A percentile compares a stretch with the other conserved stretches of the same genome.
Evolutionary conservation across 345 rosid species (phyloP).

Genomic region (Viola odorata): DNA sequence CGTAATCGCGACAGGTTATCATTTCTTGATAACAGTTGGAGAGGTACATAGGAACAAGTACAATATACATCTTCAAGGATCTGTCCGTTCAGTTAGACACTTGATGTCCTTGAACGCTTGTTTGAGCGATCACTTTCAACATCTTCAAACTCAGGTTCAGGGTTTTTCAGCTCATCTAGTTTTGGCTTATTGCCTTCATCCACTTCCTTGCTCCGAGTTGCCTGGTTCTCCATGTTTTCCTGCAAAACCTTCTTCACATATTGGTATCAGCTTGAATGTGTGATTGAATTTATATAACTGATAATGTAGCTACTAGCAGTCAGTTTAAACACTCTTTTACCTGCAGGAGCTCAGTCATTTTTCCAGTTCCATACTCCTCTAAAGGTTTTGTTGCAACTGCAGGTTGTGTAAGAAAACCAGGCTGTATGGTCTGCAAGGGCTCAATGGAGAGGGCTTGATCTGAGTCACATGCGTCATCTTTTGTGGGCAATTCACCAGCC

Average conservation of each 20-base stretch:
- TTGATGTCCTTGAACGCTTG: constrained; percentile 1
- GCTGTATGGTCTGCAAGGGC: constrained; percentile 56
- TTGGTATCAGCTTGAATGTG: background rate
- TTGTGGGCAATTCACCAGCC: constrained; percentile 10
- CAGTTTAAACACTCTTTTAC: constrained; percentile 24
- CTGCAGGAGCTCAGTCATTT: constrained; percentile 87
- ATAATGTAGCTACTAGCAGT: background rate
- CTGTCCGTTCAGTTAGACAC: background rate
- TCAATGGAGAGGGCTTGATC: constrained; percentile 59
- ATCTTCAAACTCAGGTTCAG: constrained; percentile 10
- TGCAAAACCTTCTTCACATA: constrained; percentile 61
- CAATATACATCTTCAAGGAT: background rate
- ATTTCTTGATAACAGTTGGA: background rate
- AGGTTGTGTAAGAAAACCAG: constrained; percentile 28
- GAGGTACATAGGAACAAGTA: background rate
- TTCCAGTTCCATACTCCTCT: constrained; percentile 56
- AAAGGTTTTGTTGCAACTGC: constrained; percentile 39
- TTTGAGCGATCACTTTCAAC: constrained; percentile 8
- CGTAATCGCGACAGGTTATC: background rate
- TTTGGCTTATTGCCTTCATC: constrained; percentile 6
- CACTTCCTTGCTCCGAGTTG: constrained; percentile 19
- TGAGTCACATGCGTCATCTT: constrained; percentile 18
- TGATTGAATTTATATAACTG: no score
- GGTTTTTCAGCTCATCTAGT: constrained; percentile 1
- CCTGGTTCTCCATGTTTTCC: constrained; percentile 63